Conservation (phyloP, 768 basidiomycete genomes). For the Collybia mongolica region DNA sequence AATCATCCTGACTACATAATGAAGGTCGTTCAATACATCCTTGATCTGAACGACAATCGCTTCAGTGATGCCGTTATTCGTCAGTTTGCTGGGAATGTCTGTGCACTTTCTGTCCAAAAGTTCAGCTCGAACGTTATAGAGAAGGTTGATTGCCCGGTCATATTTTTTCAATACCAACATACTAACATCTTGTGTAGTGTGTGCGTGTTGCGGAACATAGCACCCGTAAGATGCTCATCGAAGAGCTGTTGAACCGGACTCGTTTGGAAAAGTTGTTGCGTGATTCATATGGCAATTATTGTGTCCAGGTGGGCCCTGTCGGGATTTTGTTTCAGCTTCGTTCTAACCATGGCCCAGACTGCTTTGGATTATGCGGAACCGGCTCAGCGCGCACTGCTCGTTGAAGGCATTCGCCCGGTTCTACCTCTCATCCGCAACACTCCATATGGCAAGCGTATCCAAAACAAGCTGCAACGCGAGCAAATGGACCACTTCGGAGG, state of each 20-base stretch:
- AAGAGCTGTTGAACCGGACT: constrained; percentile 91
- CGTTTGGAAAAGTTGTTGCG: constrained; percentile 93
- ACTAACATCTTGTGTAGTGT: constrained; percentile 37
- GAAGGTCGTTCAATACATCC: constrained; percentile 95
- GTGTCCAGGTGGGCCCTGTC: constrained; percentile 68
- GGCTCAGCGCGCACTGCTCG: constrained; percentile 85
- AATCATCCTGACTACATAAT: constrained; percentile 1
- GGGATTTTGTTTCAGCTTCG: background rate
- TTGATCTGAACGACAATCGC: constrained; percentile 96
- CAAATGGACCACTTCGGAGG: constrained; percentile 70
- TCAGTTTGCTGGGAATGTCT: constrained; percentile 97
- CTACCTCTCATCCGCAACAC: constrained; percentile 98
- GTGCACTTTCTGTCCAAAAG: constrained; percentile 96
- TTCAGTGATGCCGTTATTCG: constrained; percentile 98
- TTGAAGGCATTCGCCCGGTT: constrained; percentile 98
- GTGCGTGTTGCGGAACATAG: constrained; percentile 95
- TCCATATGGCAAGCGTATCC: constrained; percentile 98
- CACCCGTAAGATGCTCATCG: constrained; percentile 92
- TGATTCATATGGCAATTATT: constrained; percentile 96
- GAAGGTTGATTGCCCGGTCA: constrained; percentile 51
- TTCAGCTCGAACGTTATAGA: constrained; percentile 99
- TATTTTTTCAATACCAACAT: background rate
- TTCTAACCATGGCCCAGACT: constrained; percentile 52
- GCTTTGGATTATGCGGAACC: constrained; percentile 97
- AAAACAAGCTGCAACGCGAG: constrained; percentile 96